Evolutionary conservation across 768 basidiomycete species (phyloP).

Genomic region (Erythrobasidium yunnanense): DNA sequence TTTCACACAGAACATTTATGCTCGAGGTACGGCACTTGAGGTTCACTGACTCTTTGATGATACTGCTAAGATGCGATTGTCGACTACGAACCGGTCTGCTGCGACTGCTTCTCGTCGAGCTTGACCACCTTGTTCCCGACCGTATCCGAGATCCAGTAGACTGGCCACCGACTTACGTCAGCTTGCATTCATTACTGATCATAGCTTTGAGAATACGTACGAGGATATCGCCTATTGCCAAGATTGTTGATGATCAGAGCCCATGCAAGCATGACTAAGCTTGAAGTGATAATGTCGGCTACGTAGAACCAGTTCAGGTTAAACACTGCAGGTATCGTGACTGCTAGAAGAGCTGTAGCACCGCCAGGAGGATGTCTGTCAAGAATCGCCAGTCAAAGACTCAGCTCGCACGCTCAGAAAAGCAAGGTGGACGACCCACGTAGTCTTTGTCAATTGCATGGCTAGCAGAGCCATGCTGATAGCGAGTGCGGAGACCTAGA

Average conservation of each 20-base stretch:
- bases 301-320: neutral
- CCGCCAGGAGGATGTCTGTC: conserved; percentile 1
- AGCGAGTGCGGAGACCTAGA: too few species aligned
- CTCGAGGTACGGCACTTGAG: too few species aligned
- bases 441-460: too few species aligned
- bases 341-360: neutral
- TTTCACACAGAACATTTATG: too few species aligned
- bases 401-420: too few species aligned
- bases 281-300: neutral
- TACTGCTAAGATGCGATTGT: too few species aligned
- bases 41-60: too few species aligned
- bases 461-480: too few species aligned
- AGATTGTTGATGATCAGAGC: conserved; percentile 1
- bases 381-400: too few species aligned
- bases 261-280: neutral
- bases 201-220: neutral
- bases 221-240: neutral
- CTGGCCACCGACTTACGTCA: neutral
- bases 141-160: neutral
- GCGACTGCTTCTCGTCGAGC: neutral
- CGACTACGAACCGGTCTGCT: neutral
- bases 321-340: neutral
- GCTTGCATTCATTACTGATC: too few species aligned
- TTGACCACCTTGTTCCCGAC: neutral
- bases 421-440: too few species aligned